Conservation (phyloP, 2,329 filamentous ascomycete species). For the Lecanicillium sp. region DNA sequence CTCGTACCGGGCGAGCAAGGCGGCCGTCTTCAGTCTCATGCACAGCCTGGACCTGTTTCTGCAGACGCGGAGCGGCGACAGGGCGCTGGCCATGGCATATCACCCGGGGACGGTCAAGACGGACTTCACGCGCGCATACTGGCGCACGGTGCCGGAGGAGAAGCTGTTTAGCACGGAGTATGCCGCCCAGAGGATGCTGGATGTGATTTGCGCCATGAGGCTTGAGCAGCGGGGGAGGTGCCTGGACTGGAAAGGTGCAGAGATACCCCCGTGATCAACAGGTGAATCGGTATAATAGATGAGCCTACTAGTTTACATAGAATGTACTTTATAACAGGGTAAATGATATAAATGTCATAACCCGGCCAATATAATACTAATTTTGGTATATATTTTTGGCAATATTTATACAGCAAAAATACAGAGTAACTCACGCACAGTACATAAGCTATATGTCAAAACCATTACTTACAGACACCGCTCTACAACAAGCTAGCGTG, state of each 20-base stretch:
- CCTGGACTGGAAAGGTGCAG: constrained; percentile 63
- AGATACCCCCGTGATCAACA: constrained; percentile 51
- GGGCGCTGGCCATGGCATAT: constrained; percentile 58
- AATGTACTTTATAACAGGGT: no score
- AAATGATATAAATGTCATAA: no score
- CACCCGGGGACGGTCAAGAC: constrained; percentile 80
- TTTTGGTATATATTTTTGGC: no score
- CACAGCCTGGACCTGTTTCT: constrained; percentile 67
- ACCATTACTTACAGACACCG: no score
- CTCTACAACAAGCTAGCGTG: no score
- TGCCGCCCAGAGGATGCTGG: constrained; percentile 56
- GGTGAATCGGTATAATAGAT: no score
- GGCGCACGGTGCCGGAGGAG: constrained; percentile 51
- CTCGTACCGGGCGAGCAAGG: constrained; percentile 69
- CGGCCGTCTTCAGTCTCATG: constrained; percentile 62
- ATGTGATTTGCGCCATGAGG: constrained; percentile 45
- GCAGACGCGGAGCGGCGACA: constrained; percentile 41
- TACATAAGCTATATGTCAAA: no score
- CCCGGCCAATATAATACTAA: no score
- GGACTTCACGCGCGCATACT: constrained; percentile 64
- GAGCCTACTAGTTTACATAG: no score
- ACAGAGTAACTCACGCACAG: no score
- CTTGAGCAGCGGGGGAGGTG: constrained; percentile 51
- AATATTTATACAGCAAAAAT: no score
- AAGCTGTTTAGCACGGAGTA: constrained; percentile 61